phyloP scores from a whole-genome alignment of 805 yeast genomes.

The Kodamaea leandrae region DNA sequence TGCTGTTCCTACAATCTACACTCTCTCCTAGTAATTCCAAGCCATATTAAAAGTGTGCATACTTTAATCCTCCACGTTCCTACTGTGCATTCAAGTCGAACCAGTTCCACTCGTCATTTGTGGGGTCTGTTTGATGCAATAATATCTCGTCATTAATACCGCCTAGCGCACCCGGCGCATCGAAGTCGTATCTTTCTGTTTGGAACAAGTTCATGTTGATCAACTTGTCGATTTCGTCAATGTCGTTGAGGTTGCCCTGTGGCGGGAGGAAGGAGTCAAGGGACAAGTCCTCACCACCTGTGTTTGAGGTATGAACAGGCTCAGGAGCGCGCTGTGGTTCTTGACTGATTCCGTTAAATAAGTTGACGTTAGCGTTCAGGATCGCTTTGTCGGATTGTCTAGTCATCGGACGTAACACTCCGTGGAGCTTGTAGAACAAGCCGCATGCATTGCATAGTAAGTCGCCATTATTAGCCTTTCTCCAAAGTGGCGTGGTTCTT shows the following conservation, averaged over 20 bases:
- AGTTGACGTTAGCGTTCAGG: slow-evolving; percentile 24
- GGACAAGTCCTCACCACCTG: slow-evolving; percentile 14
- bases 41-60: too few species aligned
- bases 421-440: slow-evolving; percentile 43
- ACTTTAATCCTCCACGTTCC: neutral
- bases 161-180: slow-evolving; percentile 16
- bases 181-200: slow-evolving; percentile 19
- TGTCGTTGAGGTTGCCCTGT: slow-evolving; percentile 11
- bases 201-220: slow-evolving; percentile 40
- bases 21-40: too few species aligned
- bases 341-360: slow-evolving; percentile 18
- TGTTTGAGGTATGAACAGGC: neutral
- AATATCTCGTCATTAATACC: slow-evolving; percentile 36
- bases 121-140: slow-evolving; percentile 18
- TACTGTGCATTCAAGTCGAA: slow-evolving; percentile 8
- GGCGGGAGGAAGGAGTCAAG: slow-evolving; percentile 17
- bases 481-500: slow-evolving; percentile 45
- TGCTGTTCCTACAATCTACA: too few species aligned
- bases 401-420: slow-evolving; percentile 41
- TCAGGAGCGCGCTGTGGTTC: neutral
- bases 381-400: slow-evolving; percentile 14
- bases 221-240: slow-evolving; percentile 40
- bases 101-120: slow-evolving; percentile 9
- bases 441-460: slow-evolving; percentile 47
- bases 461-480: slow-evolving; percentile 42